Evolutionary conservation across 352 stramenopile genomes (phyloP), one percentile per base, ranked within the genome.

Genomic region (Plasmopara halstedii): DNA sequence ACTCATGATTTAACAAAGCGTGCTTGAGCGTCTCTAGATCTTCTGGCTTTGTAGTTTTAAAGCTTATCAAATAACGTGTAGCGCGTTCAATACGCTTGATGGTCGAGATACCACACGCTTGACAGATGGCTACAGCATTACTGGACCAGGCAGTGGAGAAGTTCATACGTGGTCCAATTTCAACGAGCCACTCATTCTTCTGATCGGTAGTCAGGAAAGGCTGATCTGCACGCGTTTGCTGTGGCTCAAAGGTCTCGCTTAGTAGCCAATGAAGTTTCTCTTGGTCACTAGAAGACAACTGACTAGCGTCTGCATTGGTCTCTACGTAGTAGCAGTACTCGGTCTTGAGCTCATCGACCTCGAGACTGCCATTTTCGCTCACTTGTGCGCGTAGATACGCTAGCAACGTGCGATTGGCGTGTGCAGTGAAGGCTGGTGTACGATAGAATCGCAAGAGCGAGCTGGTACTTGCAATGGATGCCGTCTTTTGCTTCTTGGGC

Each of bases 61-160:
- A 85, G 29, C 59, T 54, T 51, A 98, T 78, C 9, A 82, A 48
- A 64, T 98, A 98, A 11, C 95, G 77, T 31, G 81, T 88, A 14
- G 87, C 96, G 41, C 90, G 78, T 72, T 99, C 96, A 21, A 99
- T 88, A 47, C 96, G 81, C 50, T 82, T 85, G 50, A 99, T 73
- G 18, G 64, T 52, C 4, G 65, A 59, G 21, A 99, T 61, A 33
- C 92, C 92, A 52, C 92, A 98, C 0, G 91, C 87, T 25, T 95
- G 66, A 66, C 89, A 99, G 58, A 99, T 98, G 46, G 88, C 90
- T 4, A 97, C 85, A 18, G 96, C 96, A 64, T 99, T 99, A 27
- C 92, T 98, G 35, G 91, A 99, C 77, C 97, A 99, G 6, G 97
- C 94, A 9, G 95, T 98, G 11, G 92, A 97, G 63, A 99, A 99